A percentile compares a stretch with the other conserved stretches of the same genome.
Evolutionary conservation across 106 monocot genomes (phyloP).

Genomic region (Acorus calamus): DNA sequence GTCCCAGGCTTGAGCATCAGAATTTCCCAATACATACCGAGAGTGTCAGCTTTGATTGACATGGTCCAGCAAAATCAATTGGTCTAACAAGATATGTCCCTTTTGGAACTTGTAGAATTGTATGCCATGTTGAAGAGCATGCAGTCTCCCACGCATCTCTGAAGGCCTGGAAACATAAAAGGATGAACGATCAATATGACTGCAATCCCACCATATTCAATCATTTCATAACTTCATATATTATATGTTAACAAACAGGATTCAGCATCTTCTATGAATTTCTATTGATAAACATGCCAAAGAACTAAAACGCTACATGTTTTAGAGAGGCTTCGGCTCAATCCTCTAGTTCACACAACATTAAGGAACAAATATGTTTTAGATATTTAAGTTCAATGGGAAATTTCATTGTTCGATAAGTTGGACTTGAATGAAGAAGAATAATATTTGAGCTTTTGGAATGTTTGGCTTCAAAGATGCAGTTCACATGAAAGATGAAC

Average conservation of each 20-base stretch:
- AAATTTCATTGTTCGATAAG: too few relatives aligned
- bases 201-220: background rate
- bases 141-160: constrained; percentile 41
- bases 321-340: too few relatives aligned
- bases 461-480: too few relatives aligned
- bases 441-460: too few relatives aligned
- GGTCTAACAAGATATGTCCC: constrained; percentile 44
- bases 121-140: constrained; percentile 31
- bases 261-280: background rate
- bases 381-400: too few relatives aligned
- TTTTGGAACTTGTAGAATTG: constrained; percentile 39
- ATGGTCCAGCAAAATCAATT: constrained; percentile 38
- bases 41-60: constrained; percentile 40
- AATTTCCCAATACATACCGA: constrained; percentile 26
- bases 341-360: too few relatives aligned
- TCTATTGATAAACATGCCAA: too few relatives aligned
- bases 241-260: background rate
- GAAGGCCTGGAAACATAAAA: constrained; percentile 45
- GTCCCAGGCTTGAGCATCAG: background rate
- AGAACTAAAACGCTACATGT: too few relatives aligned
- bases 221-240: background rate
- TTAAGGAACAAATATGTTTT: too few relatives aligned
- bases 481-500: too few relatives aligned
- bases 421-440: too few relatives aligned
- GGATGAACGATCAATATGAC: background rate